phyloP scores from a whole-genome alignment of 1,284 basidiomycete genomes.

The Mycena sp. region DNA sequence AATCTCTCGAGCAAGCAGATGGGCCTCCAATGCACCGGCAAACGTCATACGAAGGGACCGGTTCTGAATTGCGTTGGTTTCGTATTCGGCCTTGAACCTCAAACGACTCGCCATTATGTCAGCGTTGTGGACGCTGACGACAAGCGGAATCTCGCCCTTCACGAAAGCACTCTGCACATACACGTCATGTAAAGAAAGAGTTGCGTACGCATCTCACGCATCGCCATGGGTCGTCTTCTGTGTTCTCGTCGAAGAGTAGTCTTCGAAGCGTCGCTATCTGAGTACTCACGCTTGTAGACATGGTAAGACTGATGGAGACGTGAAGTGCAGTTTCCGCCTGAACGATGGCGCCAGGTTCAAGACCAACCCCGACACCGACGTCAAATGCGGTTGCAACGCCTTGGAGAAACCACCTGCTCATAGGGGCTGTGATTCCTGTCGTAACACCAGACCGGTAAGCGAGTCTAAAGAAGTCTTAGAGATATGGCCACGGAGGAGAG shows the following conservation, averaged over 20 bases:
- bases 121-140: constrained; percentile 66
- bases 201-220: constrained; percentile 48
- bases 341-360: constrained; percentile 70
- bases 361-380: constrained; percentile 63
- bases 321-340: constrained; percentile 75
- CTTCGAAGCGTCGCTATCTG: constrained; percentile 70
- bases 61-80: constrained; percentile 45
- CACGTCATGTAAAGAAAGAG: background rate
- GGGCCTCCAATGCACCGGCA: constrained; percentile 68
- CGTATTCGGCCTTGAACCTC: constrained; percentile 68
- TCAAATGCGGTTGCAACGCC: constrained; percentile 73
- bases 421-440: constrained; percentile 67
- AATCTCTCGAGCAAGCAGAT: constrained; percentile 70
- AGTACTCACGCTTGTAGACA: constrained; percentile 63
- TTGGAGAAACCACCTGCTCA: constrained; percentile 56
- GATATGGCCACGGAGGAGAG: background rate
- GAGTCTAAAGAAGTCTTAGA: constrained; percentile 47
- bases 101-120: constrained; percentile 77
- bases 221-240: constrained; percentile 38
- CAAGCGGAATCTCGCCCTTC: constrained; percentile 45
- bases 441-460: constrained; percentile 70
- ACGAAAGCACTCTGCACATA: background rate
- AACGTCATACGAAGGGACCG: constrained; percentile 61
- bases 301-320: constrained; percentile 56
- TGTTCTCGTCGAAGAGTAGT: constrained; percentile 41